Percentiles rank a stretch among this genome's conserved stretches.
phyloP scores from a whole-genome alignment of 148 eudicot genomes.

The Polygonum aviculare region DNA sequence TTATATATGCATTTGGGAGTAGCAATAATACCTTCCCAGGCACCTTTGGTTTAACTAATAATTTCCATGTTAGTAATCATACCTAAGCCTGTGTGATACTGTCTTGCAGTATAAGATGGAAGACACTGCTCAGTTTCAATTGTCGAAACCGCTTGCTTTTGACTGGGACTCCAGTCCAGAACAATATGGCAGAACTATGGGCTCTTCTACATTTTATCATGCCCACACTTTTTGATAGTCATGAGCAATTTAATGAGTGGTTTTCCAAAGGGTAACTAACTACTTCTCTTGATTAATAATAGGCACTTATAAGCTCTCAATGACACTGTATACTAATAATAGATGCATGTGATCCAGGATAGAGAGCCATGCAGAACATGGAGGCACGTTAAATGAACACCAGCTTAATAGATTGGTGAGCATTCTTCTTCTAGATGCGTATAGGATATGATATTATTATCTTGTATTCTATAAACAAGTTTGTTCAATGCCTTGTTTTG shows the following conservation, averaged over 20 bases:
- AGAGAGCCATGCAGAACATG: slow-evolving; percentile 98
- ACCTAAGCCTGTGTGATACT: slow-evolving; percentile 14
- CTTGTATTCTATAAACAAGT: not conserved
- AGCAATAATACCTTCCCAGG: not conserved
- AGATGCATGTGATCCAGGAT: slow-evolving; percentile 45
- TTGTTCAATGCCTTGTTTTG: not conserved
- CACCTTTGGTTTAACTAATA: not conserved
- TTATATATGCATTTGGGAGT: not conserved
- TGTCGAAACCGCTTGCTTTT: slow-evolving; percentile 96
- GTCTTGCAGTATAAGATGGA: slow-evolving; percentile 90
- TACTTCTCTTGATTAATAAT: slow-evolving; percentile 14
- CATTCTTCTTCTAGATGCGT: slow-evolving; percentile 5
- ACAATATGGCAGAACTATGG: slow-evolving; percentile 99
- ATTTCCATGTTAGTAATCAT: not conserved
- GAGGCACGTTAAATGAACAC: slow-evolving; percentile 97
- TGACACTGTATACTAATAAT: slow-evolving; percentile 12
- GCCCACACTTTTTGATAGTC: slow-evolving; percentile 98
- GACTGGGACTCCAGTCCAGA: slow-evolving; percentile 96
- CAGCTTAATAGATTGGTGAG: slow-evolving; percentile 96
- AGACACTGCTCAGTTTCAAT: slow-evolving; percentile 90
- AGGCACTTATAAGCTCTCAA: not conserved
- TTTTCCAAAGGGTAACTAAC: slow-evolving; percentile 85
- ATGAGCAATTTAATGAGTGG: slow-evolving; percentile 98
- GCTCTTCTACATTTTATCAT: slow-evolving; percentile 93
- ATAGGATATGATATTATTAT: not conserved